Base-by-base conservation (phyloP, 441 rosid species). In the Pelargonium myrrhifolium region DNA sequence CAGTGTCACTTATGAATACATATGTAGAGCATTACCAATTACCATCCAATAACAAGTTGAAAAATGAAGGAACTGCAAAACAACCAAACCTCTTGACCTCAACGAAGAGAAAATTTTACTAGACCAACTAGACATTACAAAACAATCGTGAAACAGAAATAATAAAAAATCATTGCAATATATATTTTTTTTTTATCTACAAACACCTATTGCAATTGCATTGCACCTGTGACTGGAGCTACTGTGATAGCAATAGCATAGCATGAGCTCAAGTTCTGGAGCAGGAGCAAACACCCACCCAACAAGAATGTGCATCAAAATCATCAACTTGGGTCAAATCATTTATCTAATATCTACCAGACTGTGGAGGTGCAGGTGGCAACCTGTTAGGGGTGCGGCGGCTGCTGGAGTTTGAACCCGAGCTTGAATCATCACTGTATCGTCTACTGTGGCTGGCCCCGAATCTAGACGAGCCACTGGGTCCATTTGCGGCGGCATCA, bases 331-430 rank as follows among this genome's bases (percentile, higher is more conserved):
- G 21, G 53, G 26, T 59, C 64, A 56, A 60, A 4, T 8, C 9
- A n/a, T 45, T 59, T 68, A 66, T 76, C 86, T 87, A 90, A 74
- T 80, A 86, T 85, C 93, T 87, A 71, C 86, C 92, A 0, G 87
- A 71, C 49, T 76, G 84, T 14, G 98, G 99, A 1, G 99, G 97
- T 21, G 90, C 92, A 11, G 99, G 99, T 7, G 99, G 98, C 83
- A 85, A 64, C 65, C 99, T 81, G 55, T 47, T 85, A 0, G 99
- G 98, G 10, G 98, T 87, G 59, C 92, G 89, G 11, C 97, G 95
- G 70, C 98, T 87, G 66, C 72, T 63, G 0, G 83, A 77, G 76
- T 72, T 84, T 4, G 87, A 70, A 37, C 84, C 81, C 17, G 86
- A 78, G 64, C 70, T 74, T 24, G 61, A 84, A 66, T 95, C 98